Evolutionary conservation across 2,329 filamentous ascomycete species (phyloP), one percentile per base, ranked within the genome.

Genomic region (Arthrobotrys entomopaga): DNA sequence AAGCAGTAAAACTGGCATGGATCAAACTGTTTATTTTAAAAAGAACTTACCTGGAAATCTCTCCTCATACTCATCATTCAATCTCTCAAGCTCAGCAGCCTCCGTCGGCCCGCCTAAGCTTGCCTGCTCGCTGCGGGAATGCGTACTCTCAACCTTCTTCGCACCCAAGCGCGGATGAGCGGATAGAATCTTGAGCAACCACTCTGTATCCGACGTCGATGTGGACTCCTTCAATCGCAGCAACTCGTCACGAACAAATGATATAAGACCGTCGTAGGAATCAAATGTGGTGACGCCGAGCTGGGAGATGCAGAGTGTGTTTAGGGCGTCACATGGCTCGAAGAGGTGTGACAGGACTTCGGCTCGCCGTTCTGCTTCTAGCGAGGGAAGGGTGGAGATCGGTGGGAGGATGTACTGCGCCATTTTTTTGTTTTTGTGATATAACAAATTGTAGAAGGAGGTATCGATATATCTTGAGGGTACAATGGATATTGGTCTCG

Each of bases 141-240:
- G 74, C 49, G 76, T 77, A 48, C 75, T 77, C 24, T 79, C 78
- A 6, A 79, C 75, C 61, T 77, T 77, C 56, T 77, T 78, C 57
- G 75, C 78, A 53, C 78, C 78, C 56, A 79, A 58, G 57, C 78
- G 70, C 58, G 78, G 78, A 59, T 79, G 78, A 65, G 78, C 77
- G 43, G 72, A 77, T 53, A 79, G 76, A 50, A 79, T 78, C 52
- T 77, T 76, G 22, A 79, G 61, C 40, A 79, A 50, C 77, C 64
- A 73, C 24, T 75, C 69, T 1, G 72, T 75, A 38, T 78, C 77
- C 38, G 65, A 72, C 20, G 76, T 56, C 38, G 77, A 78, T n/a
- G 74, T 57, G 59, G 77, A 77, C 19, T 73, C 76, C 50, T 77
- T 76, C 22, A 78, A 71, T 38, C 59, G 65, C 10, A 77, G 46